Conservation (phyloP, 495 filamentous ascomycete species). For the Viridothelium virens region DNA sequence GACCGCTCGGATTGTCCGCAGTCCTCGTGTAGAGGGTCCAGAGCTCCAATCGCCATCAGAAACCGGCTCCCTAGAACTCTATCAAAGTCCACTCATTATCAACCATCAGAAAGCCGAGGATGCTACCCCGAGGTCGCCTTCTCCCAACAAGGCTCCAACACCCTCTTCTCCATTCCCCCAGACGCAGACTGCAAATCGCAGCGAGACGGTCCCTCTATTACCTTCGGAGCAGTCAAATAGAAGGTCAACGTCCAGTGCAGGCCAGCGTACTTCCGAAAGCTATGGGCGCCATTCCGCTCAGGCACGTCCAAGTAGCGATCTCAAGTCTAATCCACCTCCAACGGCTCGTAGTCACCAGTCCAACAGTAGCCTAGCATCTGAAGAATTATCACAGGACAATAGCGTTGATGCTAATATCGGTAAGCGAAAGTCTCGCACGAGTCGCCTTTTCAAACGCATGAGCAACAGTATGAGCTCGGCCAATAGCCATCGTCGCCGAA, state of each 20-base stretch:
- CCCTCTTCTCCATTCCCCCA: neutral
- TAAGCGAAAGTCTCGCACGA: slow-evolving; percentile 60
- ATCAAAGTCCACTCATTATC: slow-evolving; percentile 64
- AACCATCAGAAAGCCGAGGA: slow-evolving; percentile 51
- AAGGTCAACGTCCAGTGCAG: slow-evolving; percentile 23
- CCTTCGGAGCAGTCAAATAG: slow-evolving; percentile 32
- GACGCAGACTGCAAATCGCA: slow-evolving; percentile 12
- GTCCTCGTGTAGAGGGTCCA: slow-evolving; percentile 19
- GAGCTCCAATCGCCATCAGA: slow-evolving; percentile 39
- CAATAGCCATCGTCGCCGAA: slow-evolving; percentile 5
- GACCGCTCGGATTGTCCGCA: slow-evolving; percentile 65
- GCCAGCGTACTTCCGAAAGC: slow-evolving; percentile 30
- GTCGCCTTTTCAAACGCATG: slow-evolving; percentile 73
- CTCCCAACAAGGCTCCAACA: neutral
- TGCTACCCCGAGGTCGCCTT: neutral
- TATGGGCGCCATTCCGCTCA: slow-evolving; percentile 32
- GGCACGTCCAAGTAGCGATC: slow-evolving; percentile 36
- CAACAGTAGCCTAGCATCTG: slow-evolving; percentile 32
- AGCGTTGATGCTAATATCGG: slow-evolving; percentile 35
- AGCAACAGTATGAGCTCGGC: slow-evolving; percentile 43
- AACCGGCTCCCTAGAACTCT: slow-evolving; percentile 48
- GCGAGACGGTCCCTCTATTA: slow-evolving; percentile 18
- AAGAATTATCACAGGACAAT: slow-evolving; percentile 22
- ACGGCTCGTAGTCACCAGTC: slow-evolving; percentile 35
- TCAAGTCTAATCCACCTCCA: slow-evolving; percentile 26